Evolutionary conservation across 2,329 filamentous ascomycete genomes (phyloP), one percentile per base, ranked within the genome.

Genomic region (Aureobasidium sp.): DNA sequence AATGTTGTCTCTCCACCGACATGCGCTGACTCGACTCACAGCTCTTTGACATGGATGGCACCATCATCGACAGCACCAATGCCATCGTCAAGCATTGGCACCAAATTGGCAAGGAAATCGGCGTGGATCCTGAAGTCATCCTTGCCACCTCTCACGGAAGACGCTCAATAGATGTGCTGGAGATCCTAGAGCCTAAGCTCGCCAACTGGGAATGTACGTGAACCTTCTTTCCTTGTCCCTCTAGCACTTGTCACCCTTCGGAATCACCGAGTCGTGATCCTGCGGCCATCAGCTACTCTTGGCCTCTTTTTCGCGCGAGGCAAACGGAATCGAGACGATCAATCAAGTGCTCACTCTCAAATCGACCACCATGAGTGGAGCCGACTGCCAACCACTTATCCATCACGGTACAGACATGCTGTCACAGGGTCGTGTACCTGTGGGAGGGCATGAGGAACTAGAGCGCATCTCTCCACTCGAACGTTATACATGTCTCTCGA

Each of bases 171-270:
- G 94, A 99, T 69, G 85, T 89, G 2, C 81, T 99, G 63, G 84
- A 84, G 72, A 78, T 92, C 31, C 83, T 96, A 63, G 87, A 90
- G 65, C 89, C 91, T 17, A 86, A 89, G 68, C 90, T 91, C 72
- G 94, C 94, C 45, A 97, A 88, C 68, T 93, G 89, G 91, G 91
- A 96, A 66, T 96, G 91, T 95, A 77, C 77, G 89, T 84, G 35
- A 44, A 61, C 17, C 44, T 61, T 37, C 40, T 54, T 33, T 40
- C 31, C 53, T 39, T 62, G 39, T 12, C 22, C n/a, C 47, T 24
- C 9, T 14, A 15, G 27, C 24, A 39, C 54, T 60, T 47, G 29
- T 48, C 48, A 37, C 33, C 8, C 19, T 50, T 35, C 53, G 24
- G 47, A 48, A 22, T 39, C 27, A 33, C 31, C 52, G 39, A 49